A percentile compares a stretch with the other conserved stretches of the same genome.
phyloP scores from a whole-genome alignment of 1,284 basidiomycete species.

The Earliella scabrosa region DNA sequence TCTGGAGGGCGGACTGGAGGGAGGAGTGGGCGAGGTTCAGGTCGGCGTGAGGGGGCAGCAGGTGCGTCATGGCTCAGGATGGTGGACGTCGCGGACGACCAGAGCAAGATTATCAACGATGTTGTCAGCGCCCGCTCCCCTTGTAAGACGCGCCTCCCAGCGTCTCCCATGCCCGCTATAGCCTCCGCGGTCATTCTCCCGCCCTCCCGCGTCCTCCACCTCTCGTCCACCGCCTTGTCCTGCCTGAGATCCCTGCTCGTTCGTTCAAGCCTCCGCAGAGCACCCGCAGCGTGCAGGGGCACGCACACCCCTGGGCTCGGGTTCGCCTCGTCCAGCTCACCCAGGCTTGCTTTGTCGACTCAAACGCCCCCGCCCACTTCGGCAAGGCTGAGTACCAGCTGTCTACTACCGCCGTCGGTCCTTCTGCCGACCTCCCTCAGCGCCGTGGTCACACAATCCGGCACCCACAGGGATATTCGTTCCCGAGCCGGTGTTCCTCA shows the following conservation, averaged over 20 bases:
- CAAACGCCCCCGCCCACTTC: neutral
- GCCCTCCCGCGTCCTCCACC: neutral
- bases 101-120: constrained; percentile 18
- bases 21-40: constrained; percentile 45
- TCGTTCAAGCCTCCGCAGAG: no score
- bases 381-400: no score
- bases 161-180: constrained; percentile 19
- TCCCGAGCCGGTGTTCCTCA: neutral
- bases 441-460: neutral
- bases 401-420: no score
- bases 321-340: no score
- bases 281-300: no score
- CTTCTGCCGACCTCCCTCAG: no score
- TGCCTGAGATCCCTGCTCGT: no score
- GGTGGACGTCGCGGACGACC: constrained; percentile 26
- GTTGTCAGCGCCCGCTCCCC: constrained; percentile 24
- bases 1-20: constrained; percentile 64
- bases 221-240: no score
- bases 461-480: neutral
- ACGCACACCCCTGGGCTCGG: no score
- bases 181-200: constrained; percentile 6
- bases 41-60: constrained; percentile 49
- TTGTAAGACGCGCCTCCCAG: constrained; percentile 15
- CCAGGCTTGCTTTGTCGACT: neutral
- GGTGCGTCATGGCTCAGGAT: constrained; percentile 45